phyloP scores from a whole-genome alignment of 2,329 filamentous ascomycete species.

The Colletotrichum lindemuthianum region DNA sequence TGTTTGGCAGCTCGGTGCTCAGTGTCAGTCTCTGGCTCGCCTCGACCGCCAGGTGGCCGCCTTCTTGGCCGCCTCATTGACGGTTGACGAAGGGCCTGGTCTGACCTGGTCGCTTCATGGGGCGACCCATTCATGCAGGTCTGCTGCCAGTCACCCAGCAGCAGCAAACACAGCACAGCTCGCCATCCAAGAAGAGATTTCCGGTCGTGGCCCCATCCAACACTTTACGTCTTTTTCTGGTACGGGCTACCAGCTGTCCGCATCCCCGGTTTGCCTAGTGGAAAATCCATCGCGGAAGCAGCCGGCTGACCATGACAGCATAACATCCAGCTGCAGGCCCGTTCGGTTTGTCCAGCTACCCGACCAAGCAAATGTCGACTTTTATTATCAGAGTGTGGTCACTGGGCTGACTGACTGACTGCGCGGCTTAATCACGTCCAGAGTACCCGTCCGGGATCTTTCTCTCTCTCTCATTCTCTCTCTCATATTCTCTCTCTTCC shows the following conservation, averaged over 20 bases:
- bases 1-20: too few species aligned
- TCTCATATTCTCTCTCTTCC: neutral
- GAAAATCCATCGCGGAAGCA: slow-evolving; percentile 11
- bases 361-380: too few species aligned
- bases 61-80: neutral
- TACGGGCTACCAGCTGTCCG: neutral
- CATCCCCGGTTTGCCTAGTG: slow-evolving; percentile 11
- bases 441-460: neutral
- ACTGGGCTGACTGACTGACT: neutral
- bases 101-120: too few species aligned
- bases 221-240: too few species aligned
- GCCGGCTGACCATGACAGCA: slow-evolving; percentile 7
- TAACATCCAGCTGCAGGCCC: neutral
- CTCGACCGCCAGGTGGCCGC: too few species aligned
- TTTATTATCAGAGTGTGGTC: neutral
- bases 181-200: too few species aligned
- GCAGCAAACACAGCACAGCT: neutral
- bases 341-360: too few species aligned
- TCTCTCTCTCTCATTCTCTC: neutral
- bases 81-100: neutral
- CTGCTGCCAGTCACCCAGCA: slow-evolving; percentile 1
- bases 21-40: neutral
- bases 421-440: slow-evolving; percentile 8
- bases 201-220: too few species aligned
- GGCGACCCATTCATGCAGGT: slow-evolving; percentile 14